Evolutionary conservation across 768 basidiomycete species (phyloP).

Genomic region (Russula virescens): DNA sequence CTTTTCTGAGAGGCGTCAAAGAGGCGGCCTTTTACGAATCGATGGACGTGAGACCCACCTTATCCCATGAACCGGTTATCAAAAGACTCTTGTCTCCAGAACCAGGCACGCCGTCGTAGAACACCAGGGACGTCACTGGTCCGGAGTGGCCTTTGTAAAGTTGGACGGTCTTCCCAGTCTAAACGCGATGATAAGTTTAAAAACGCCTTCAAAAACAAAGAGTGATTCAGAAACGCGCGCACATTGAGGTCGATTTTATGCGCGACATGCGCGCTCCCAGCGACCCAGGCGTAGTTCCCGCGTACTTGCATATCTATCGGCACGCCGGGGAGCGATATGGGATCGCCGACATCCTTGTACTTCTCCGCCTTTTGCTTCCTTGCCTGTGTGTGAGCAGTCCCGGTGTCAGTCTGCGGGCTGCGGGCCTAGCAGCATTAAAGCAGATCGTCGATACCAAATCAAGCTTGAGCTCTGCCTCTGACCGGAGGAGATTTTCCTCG

Average conservation of each 20-base stretch:
- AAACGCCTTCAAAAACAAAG: no score
- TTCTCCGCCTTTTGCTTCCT: slow-evolving; percentile 66
- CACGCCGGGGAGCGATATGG: slow-evolving; percentile 71
- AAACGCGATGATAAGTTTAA: background rate
- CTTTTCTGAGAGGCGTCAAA: slow-evolving; percentile 32
- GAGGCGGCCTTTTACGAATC: background rate
- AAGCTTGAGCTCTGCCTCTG: slow-evolving; percentile 49
- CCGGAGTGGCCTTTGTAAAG: slow-evolving; percentile 81
- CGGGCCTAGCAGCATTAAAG: background rate
- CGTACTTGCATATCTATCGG: slow-evolving; percentile 64
- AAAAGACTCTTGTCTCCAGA: slow-evolving; percentile 47
- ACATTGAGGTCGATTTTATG: slow-evolving; percentile 78
- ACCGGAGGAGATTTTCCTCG: slow-evolving; percentile 17
- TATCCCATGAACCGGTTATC: slow-evolving; percentile 94
- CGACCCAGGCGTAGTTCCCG: slow-evolving; percentile 74
- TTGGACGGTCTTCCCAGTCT: slow-evolving; percentile 79
- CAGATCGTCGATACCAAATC: slow-evolving; percentile 41
- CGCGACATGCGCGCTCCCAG: slow-evolving; percentile 74
- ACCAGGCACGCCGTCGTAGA: slow-evolving; percentile 43
- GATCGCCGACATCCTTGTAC: slow-evolving; percentile 67
- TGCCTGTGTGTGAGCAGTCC: slow-evolving; percentile 37
- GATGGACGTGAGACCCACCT: slow-evolving; percentile 35
- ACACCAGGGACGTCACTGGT: slow-evolving; percentile 80
- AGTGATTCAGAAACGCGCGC: slow-evolving; percentile 4
- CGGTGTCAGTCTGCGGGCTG: slow-evolving; percentile 1